These are phyloP conservation scores for Scytalidium lignicola DNA, from an alignment of 2,329 filamentous ascomycete genomes.

Conservation along the genomic window DNA sequence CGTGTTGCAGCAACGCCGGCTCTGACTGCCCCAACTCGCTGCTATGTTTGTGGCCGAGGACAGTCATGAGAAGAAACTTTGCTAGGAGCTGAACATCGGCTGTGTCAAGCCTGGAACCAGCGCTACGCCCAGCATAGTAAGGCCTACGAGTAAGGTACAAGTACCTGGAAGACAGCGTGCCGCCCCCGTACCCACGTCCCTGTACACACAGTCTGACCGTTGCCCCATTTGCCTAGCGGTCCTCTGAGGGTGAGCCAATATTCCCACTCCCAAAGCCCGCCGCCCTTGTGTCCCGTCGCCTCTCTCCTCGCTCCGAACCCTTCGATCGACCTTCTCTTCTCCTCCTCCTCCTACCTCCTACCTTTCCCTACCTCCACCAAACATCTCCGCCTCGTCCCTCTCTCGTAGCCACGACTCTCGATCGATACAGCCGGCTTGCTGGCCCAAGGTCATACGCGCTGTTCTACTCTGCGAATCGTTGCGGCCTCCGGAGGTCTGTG, in stretches of 20 bases:
- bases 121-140: neutral
- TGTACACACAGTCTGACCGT: neutral
- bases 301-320: neutral
- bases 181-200: neutral
- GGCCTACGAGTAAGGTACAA: neutral
- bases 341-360: neutral
- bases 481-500: conserved; percentile 27
- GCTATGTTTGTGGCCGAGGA: neutral
- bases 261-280: neutral
- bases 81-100: neutral
- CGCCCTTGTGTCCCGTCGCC: neutral
- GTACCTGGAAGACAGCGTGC: neutral
- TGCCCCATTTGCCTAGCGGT: neutral
- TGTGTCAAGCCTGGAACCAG: neutral
- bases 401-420: neutral
- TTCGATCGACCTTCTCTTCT: neutral
- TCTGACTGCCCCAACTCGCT: neutral
- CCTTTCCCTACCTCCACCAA: conserved; percentile 2
- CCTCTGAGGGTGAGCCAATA: neutral
- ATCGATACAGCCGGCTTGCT: conserved; percentile 10
- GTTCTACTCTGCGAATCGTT: conserved; percentile 9
- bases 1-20: neutral
- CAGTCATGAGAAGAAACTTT: neutral
- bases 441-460: conserved; percentile 12
- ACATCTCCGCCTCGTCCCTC: conserved; percentile 9